phyloP scores from a whole-genome alignment of 2,329 filamentous ascomycete species.

The Trichoderma aggressivum region DNA sequence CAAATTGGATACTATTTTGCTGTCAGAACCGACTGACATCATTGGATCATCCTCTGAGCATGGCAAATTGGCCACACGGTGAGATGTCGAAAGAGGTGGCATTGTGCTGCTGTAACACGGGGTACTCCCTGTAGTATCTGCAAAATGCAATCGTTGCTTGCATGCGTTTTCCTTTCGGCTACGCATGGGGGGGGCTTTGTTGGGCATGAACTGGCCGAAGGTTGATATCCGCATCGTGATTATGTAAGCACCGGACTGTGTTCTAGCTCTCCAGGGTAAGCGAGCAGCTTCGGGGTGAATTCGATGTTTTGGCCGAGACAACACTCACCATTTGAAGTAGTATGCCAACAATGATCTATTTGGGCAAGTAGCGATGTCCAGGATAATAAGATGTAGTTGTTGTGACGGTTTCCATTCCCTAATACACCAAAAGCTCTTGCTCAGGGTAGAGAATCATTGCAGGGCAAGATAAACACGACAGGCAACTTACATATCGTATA shows the following conservation, averaged over 20 bases:
- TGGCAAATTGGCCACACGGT: background rate
- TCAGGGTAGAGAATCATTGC: background rate
- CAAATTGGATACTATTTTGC: background rate
- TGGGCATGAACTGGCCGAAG: background rate
- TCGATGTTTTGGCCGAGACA: background rate
- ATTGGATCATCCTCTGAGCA: background rate
- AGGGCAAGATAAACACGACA: accelerated
- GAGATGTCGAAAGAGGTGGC: background rate
- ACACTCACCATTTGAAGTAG: too few relatives aligned
- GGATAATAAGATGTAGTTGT: background rate
- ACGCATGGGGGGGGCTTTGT: background rate
- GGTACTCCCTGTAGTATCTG: background rate
- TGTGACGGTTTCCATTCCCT: background rate
- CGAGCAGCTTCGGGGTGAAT: too few relatives aligned
- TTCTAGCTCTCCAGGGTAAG: background rate
- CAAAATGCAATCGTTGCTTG: background rate
- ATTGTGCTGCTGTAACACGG: background rate
- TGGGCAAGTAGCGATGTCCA: background rate
- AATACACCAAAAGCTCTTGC: background rate
- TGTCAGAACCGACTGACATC: background rate
- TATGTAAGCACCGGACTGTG: background rate
- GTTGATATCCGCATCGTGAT: background rate
- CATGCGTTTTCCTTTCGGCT: background rate
- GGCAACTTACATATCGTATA: background rate
- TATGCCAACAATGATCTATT: background rate